A percentile compares a stretch with the other conserved stretches of the same genome.
Evolutionary conservation across 169 alveolate species (phyloP).

Genomic region (Plasmodium sp.): DNA sequence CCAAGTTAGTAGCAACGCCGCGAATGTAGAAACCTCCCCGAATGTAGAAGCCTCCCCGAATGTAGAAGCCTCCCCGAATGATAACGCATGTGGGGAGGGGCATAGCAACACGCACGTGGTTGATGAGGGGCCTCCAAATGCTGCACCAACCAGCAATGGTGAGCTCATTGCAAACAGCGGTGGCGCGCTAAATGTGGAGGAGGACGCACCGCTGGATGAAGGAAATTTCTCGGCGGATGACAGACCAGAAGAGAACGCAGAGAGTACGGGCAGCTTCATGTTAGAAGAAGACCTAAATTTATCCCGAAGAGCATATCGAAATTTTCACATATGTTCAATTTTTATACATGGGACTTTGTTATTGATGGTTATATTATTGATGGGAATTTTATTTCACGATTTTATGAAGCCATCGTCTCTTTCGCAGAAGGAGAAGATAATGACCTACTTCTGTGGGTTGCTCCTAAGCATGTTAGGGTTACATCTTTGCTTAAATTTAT

Average conservation of each 20-base stretch:
- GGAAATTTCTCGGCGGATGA: not conserved
- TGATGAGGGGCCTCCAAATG: not conserved
- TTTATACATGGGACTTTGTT: constrained; percentile 55
- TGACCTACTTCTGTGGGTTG: constrained; percentile 29
- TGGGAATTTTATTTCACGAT: constrained; percentile 36
- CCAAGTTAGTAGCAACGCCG: not conserved
- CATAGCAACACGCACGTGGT: not conserved
- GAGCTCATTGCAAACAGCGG: not conserved
- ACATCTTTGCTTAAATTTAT: constrained; percentile 49
- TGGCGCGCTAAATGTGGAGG: not conserved
- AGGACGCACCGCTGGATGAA: not conserved
- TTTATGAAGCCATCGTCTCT: not conserved
- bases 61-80: not conserved
- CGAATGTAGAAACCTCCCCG: not conserved
- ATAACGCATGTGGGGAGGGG: not conserved
- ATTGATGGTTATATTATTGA: constrained; percentile 26
- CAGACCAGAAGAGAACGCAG: constrained; percentile 9
- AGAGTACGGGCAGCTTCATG: constrained; percentile 32
- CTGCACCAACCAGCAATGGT: not conserved
- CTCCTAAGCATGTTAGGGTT: constrained; percentile 18
- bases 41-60: not conserved
- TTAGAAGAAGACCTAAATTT: constrained; percentile 52
- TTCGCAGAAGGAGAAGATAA: constrained; percentile 6
- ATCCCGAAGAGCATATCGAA: constrained; percentile 65
- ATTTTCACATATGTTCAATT: constrained; percentile 60